A percentile compares a stretch with the other conserved stretches of the same genome.
Evolutionary conservation across 225 moss, liverwort and hornwort genomes (phyloP).

Genomic region (Pleurozium schreberi): DNA sequence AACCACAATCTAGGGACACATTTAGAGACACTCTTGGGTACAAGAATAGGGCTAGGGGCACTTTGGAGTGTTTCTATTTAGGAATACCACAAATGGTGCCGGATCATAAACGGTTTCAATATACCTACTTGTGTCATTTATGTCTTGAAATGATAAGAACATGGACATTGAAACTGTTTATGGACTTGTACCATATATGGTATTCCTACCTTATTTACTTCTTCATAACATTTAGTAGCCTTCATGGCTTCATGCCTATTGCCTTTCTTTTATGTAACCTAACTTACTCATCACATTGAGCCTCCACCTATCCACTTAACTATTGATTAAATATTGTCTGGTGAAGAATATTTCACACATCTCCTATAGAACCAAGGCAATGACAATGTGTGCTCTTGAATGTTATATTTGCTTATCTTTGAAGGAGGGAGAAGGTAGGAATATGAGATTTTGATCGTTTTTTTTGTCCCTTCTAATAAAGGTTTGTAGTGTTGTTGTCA

Average conservation of each 20-base stretch:
- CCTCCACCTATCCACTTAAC: neutral
- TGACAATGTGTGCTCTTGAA: neutral
- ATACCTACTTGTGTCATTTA: too few species aligned
- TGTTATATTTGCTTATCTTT: neutral
- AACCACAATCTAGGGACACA: too few species aligned
- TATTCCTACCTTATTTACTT: too few species aligned
- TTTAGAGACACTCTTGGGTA: too few species aligned
- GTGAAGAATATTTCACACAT: neutral
- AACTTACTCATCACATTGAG: neutral
- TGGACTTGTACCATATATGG: too few species aligned
- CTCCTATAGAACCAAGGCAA: neutral
- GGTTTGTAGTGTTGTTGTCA: neutral
- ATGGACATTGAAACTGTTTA: too few species aligned
- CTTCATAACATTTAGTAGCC: neutral
- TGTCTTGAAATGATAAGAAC: too few species aligned
- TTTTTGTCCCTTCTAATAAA: fast-evolving
- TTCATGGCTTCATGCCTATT: neutral
- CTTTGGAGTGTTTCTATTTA: too few species aligned
- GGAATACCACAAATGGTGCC: too few species aligned
- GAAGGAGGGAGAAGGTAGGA: neutral
- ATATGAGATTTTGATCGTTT: fast-evolving
- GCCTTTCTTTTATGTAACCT: neutral
- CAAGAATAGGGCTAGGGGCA: too few species aligned
- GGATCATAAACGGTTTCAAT: too few species aligned
- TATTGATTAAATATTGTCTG: neutral